Evolutionary conservation across 306 rosid species (phyloP).

Genomic region (Fragaria ananassa): DNA sequence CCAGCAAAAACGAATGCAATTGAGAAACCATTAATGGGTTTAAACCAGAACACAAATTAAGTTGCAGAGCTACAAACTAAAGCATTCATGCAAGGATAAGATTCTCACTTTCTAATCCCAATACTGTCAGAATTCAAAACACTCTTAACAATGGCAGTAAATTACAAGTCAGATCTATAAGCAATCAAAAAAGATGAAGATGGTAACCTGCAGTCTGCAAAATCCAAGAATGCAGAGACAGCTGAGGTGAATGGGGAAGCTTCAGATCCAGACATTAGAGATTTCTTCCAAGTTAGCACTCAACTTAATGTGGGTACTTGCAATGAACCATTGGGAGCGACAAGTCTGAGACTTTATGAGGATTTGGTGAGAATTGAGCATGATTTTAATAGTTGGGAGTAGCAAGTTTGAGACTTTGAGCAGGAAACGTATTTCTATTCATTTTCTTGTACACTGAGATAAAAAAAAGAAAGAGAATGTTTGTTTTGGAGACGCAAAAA

Average conservation of each 20-base stretch:
- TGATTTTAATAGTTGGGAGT: neutral
- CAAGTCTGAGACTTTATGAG: neutral
- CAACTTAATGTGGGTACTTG: slow-evolving; percentile 12
- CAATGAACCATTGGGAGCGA: neutral
- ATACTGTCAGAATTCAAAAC: neutral
- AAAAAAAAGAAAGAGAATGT: neutral
- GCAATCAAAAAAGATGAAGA: slow-evolving; percentile 16
- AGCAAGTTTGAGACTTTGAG: slow-evolving; percentile 1
- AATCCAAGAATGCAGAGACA: slow-evolving; percentile 12
- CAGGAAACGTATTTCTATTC: neutral
- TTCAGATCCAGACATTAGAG: slow-evolving; percentile 30
- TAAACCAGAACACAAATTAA: neutral
- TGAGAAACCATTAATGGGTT: neutral
- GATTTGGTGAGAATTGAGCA: slow-evolving; percentile 5
- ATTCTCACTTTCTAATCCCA: neutral
- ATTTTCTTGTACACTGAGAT: neutral
- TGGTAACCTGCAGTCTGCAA: slow-evolving; percentile 20
- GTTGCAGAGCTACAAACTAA: neutral
- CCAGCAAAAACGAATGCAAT: neutral
- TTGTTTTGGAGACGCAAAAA: slow-evolving; percentile 3
- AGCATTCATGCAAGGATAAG: slow-evolving; percentile 1
- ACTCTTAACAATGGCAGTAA: slow-evolving; percentile 16
- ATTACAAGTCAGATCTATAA: slow-evolving; percentile 48
- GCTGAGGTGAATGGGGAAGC: slow-evolving; percentile 20
- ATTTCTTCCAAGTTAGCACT: neutral